Conservation (phyloP, 768 basidiomycete species). For the Boletus fagicola region DNA sequence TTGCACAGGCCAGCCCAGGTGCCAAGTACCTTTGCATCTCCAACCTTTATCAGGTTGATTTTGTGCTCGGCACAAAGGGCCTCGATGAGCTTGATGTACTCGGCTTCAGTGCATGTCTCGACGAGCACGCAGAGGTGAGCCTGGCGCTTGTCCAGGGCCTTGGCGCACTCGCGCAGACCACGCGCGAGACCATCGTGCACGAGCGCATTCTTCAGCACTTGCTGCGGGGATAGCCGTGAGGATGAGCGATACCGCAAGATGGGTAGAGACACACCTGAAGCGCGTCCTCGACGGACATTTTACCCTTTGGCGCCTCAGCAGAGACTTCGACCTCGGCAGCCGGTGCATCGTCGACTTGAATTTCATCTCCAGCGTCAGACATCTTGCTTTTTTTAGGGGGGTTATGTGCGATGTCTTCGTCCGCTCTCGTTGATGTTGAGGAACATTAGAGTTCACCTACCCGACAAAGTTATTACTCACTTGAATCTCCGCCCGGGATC, state of each 20-base stretch:
- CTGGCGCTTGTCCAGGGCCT: conserved; percentile 98
- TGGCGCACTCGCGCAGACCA: conserved; percentile 95
- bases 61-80: conserved; percentile 99
- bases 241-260: not conserved
- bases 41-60: conserved; percentile 99
- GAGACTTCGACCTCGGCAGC: conserved; percentile 76
- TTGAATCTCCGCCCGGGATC: conserved; percentile 57
- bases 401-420: conserved; percentile 71
- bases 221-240: conserved; percentile 44
- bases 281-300: conserved; percentile 93
- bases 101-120: conserved; percentile 98
- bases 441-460: conserved; percentile 52
- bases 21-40: conserved; percentile 96
- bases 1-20: conserved; percentile 99
- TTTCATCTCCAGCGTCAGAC: conserved; percentile 99
- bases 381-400: conserved; percentile 46
- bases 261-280: conserved; percentile 61
- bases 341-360: conserved; percentile 64
- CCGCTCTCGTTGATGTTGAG: conserved; percentile 90
- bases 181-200: conserved; percentile 98
- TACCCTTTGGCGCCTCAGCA: conserved; percentile 89
- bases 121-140: conserved; percentile 98
- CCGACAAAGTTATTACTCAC: conserved; percentile 26
- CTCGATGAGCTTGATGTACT: conserved; percentile 99
- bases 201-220: conserved; percentile 98